Evolutionary conservation across 169 alveolate species (phyloP).

Genomic region (Sarcocystis neurona): DNA sequence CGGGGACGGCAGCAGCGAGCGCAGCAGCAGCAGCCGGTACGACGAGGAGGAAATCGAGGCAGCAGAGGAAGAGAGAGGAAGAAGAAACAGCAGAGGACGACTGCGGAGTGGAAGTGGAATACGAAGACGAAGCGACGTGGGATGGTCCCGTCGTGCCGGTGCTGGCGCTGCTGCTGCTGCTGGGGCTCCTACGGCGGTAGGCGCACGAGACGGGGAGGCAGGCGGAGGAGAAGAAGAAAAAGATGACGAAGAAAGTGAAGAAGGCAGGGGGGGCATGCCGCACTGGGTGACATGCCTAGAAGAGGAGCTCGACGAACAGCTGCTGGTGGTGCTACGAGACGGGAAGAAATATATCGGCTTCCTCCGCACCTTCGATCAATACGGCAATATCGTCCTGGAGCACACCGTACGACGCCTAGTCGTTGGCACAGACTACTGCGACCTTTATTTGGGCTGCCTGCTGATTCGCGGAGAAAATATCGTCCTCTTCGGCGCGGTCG

Average conservation of each 20-base stretch:
- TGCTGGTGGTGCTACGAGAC: constrained; percentile 67
- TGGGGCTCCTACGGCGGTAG: no score
- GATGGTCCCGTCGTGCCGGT: not conserved
- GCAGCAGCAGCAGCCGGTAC: no score
- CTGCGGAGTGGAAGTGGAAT: not conserved
- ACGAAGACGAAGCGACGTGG: not conserved
- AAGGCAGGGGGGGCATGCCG: constrained; percentile 19
- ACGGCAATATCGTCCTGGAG: constrained; percentile 68
- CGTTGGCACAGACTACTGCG: constrained; percentile 54
- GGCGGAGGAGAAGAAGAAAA: not conserved
- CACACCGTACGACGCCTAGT: constrained; percentile 54
- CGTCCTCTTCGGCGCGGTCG: constrained; percentile 67
- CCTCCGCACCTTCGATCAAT: constrained; percentile 67
- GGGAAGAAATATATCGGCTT: constrained; percentile 65
- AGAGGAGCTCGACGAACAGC: constrained; percentile 66
- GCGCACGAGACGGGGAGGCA: not conserved
- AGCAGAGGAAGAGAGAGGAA: not conserved
- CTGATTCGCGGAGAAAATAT: constrained; percentile 70
- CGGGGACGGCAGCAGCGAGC: no score
- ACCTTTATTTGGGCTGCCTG: constrained; percentile 62
- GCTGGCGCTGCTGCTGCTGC: no score
- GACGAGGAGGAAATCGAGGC: no score
- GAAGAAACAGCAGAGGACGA: not conserved
- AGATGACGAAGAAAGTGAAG: not conserved
- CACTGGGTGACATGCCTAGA: constrained; percentile 65